Base-by-base conservation (phyloP, 768 basidiomycete species). In the Leccinum barrowsii region DNA sequence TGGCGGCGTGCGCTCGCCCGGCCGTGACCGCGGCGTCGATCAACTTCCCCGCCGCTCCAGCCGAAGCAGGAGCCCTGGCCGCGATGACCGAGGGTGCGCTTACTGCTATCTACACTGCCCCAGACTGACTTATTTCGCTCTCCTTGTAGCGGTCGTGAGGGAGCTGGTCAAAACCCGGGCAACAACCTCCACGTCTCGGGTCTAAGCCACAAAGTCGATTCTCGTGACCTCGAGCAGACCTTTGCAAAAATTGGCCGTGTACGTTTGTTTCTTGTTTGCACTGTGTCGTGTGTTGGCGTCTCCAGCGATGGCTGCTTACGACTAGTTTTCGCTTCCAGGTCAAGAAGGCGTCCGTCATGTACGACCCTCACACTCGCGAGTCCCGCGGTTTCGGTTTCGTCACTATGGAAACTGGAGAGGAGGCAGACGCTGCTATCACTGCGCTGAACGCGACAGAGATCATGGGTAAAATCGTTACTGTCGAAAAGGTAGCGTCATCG, bases 231-330 rank as follows among this genome's bases (percentile, higher is more conserved):
- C 56, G 94, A 97, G 74, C 83, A 85, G 13, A 84, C 85, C 7
- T 99, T 99, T 71, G 80, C 84, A 60, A 95, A 94, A 75, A 84
- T 87, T 74, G 97, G 97, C 56, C 80, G 87, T 66, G 92, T 92
- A 65, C 60, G 86, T 80, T 15, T 21, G 2, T 15, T 21, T 5
- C 24, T 30, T 4, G 1, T 59, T 34, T 47, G 2, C 22, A 2
- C 34, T 34, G 1, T 4, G 48, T 51, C 7, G 7, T 47, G 22
- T 12, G 26, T n/a, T 35, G 55, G 17, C 21, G 2, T 26, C 54
- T 24, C 26, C 40, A 22, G 50, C 7, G 26, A 46, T 42, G 56
- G 22, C 12, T 54, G 15, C 54, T 67, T 50, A 68, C 19, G 19
- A 47, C 30, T n/a, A 15, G 21, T 22, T 12, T 17, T 52, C 11